phyloP scores from a whole-genome alignment of 495 filamentous ascomycete genomes.

The Jackrogersella minutella region DNA sequence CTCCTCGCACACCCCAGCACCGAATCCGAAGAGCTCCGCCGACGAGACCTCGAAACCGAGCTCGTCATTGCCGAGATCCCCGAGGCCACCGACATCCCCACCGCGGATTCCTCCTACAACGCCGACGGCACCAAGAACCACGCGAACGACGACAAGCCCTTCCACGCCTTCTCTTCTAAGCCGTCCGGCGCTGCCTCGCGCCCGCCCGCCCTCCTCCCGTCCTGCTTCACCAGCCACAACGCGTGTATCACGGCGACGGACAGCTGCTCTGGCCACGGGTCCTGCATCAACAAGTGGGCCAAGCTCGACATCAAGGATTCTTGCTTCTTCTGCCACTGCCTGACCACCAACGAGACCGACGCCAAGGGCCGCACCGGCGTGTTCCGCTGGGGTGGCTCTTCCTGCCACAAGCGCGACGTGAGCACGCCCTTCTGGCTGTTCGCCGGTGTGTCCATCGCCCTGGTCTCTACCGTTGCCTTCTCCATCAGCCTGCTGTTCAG shows the following conservation, averaged over 20 bases:
- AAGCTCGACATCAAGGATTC: constrained; percentile 43
- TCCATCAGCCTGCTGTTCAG: constrained; percentile 78
- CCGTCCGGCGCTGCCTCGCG: constrained; percentile 17
- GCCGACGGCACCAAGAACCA: background rate
- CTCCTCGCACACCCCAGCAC: constrained; percentile 45
- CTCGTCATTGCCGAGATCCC: constrained; percentile 44
- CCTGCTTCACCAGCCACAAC: constrained; percentile 71
- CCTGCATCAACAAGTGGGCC: constrained; percentile 68
- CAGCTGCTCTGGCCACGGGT: constrained; percentile 79
- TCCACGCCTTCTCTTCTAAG: constrained; percentile 36
- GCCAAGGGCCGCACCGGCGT: constrained; percentile 49
- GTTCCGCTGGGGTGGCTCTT: constrained; percentile 77
- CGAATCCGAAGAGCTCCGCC: constrained; percentile 48
- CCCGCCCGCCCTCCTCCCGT: constrained; percentile 48
- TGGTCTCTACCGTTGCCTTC: constrained; percentile 67
- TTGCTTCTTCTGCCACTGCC: constrained; percentile 84
- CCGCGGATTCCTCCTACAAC: constrained; percentile 32
- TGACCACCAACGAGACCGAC: constrained; percentile 55
- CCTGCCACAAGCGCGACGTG: constrained; percentile 92
- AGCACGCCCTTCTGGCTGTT: constrained; percentile 88
- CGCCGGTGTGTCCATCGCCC: constrained; percentile 69
- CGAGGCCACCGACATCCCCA: constrained; percentile 29
- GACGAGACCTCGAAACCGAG: constrained; percentile 43
- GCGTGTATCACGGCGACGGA: constrained; percentile 69
- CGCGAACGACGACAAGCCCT: constrained; percentile 33